phyloP scores from a whole-genome alignment of 495 filamentous ascomycete genomes.

The Xylaria palmicola region DNA sequence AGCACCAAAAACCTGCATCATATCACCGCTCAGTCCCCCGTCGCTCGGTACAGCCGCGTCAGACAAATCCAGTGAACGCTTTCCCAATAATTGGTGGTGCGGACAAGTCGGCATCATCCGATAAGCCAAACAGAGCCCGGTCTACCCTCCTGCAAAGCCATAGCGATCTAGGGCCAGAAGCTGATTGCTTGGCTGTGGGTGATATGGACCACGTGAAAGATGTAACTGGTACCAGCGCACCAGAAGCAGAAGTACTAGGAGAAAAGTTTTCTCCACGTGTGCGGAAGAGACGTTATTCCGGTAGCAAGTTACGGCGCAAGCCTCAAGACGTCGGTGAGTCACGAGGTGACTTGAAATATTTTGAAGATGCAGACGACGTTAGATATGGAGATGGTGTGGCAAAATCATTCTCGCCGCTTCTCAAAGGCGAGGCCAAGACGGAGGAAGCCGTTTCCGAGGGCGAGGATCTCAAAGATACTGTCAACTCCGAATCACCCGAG shows the following conservation, averaged over 20 bases:
- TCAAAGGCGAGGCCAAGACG: slow-evolving; percentile 18
- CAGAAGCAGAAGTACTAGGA: slow-evolving; percentile 50
- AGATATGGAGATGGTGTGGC: slow-evolving; percentile 80
- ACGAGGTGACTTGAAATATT: slow-evolving; percentile 73
- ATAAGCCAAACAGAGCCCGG: slow-evolving; percentile 13
- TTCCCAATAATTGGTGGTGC: slow-evolving; percentile 5
- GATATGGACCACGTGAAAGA: slow-evolving; percentile 37
- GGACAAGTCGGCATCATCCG: background rate
- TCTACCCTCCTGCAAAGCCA: slow-evolving; percentile 28
- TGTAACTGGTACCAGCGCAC: slow-evolving; percentile 55
- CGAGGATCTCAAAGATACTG: background rate
- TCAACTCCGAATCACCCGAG: background rate
- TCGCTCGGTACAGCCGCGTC: slow-evolving; percentile 35
- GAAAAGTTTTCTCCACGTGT: slow-evolving; percentile 33
- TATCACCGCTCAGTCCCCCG: slow-evolving; percentile 59
- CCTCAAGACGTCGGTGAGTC: slow-evolving; percentile 62
- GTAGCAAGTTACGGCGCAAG: slow-evolving; percentile 69
- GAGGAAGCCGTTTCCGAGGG: background rate
- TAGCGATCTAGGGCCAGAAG: slow-evolving; percentile 31
- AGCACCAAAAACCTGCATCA: slow-evolving; percentile 54
- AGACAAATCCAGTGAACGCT: background rate
- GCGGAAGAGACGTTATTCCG: slow-evolving; percentile 71
- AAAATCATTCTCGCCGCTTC: slow-evolving; percentile 71
- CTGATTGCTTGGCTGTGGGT: slow-evolving; percentile 6
- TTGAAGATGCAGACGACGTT: slow-evolving; percentile 72